These are phyloP conservation scores for Fusarium cicatricum DNA, from an alignment of 2,329 filamentous ascomycete genomes.

Conservation along the genomic window DNA sequence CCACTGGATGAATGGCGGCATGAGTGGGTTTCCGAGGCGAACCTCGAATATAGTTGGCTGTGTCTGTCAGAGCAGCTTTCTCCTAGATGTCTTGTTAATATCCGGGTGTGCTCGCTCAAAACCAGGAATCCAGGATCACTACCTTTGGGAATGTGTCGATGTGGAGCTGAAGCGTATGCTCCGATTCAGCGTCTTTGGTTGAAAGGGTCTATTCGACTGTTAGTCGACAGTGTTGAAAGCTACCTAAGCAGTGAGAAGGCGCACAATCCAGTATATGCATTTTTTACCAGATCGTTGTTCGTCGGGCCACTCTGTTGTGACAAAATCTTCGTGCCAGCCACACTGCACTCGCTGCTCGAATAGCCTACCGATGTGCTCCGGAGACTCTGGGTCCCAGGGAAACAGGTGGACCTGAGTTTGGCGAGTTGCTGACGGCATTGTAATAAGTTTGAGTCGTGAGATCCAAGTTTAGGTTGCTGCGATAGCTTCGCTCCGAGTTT, in stretches of 20 bases:
- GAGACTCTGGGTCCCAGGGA: slow-evolving; percentile 37
- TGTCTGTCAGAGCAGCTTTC: slow-evolving; percentile 23
- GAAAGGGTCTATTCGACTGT: slow-evolving; percentile 18
- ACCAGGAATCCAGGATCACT: accelerated
- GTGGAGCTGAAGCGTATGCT: slow-evolving; percentile 18
- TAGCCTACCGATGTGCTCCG: slow-evolving; percentile 19
- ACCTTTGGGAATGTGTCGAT: slow-evolving; percentile 28
- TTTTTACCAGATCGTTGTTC: slow-evolving; percentile 30
- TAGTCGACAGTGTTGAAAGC: neutral
- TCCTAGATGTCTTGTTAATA: slow-evolving; percentile 13
- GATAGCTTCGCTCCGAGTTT: neutral
- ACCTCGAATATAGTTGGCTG: slow-evolving; percentile 22
- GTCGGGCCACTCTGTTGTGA: slow-evolving; percentile 24
- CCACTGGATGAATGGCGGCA: slow-evolving; percentile 27
- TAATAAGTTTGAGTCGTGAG: neutral
- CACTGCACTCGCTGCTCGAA: slow-evolving; percentile 31
- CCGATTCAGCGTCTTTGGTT: slow-evolving; percentile 1
- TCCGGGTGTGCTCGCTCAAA: accelerated
- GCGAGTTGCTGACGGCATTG: slow-evolving; percentile 13
- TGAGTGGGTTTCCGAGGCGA: slow-evolving; percentile 23
- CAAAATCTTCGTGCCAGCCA: slow-evolving; percentile 32
- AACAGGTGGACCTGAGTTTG: slow-evolving; percentile 24
- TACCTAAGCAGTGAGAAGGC: neutral
- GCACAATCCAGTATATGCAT: slow-evolving; percentile 41
- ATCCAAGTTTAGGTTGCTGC: neutral